Percentiles rank a stretch among this genome's conserved stretches.
Evolutionary conservation across 805 yeast species (phyloP).

Genomic region (Blastobotrys americana): DNA sequence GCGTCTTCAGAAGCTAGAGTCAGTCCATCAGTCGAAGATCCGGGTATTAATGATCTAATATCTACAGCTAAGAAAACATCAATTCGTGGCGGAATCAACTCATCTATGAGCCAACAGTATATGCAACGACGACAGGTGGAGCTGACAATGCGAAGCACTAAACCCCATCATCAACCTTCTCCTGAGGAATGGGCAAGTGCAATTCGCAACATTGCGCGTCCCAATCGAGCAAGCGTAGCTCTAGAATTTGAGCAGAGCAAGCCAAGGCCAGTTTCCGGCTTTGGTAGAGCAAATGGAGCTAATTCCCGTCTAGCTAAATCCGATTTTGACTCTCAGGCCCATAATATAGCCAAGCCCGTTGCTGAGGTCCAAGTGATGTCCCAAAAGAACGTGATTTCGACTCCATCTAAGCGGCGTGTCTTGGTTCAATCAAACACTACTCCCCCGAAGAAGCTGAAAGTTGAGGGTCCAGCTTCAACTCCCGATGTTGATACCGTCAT

Average conservation of each 20-base stretch:
- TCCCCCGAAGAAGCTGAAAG: neutral
- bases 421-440: conserved; percentile 6
- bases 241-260: conserved; percentile 11
- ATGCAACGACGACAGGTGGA: conserved; percentile 20
- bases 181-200: conserved; percentile 19
- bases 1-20: too few relatives aligned
- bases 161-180: conserved; percentile 9
- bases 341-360: neutral
- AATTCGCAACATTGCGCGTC: conserved; percentile 17
- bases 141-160: conserved; percentile 9
- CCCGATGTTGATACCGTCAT: too few relatives aligned
- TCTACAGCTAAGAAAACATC: neutral
- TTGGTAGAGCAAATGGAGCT: conserved; percentile 4
- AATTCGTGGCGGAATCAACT: neutral
- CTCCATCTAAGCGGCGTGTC: conserved; percentile 15
- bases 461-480: too few relatives aligned
- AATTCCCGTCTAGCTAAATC: conserved; percentile 1
- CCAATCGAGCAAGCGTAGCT: conserved; percentile 12
- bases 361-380: conserved; percentile 11
- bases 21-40: too few relatives aligned
- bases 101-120: neutral
- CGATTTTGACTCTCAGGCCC: neutral
- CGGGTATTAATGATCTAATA: too few relatives aligned
- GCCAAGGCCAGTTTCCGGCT: neutral
- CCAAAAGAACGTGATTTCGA: conserved; percentile 2